phyloP scores from a whole-genome alignment of 345 rosid genomes.

The Trapa bicornis region DNA sequence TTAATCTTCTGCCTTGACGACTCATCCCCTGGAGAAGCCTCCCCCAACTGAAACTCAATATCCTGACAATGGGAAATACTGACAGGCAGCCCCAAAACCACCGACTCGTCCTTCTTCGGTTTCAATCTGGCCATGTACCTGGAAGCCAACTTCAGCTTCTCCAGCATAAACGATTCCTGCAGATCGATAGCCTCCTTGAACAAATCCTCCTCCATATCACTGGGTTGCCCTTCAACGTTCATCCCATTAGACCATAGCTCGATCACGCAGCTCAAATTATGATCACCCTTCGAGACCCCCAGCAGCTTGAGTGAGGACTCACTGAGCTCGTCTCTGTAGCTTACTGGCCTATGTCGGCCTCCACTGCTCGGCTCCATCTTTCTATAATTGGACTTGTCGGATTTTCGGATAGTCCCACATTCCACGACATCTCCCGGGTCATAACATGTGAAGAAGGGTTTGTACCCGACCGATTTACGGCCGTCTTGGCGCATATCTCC shows the following conservation, averaged over 20 bases:
- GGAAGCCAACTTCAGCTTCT: conserved; percentile 62
- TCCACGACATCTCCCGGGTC: conserved; percentile 85
- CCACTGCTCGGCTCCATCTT: conserved; percentile 32
- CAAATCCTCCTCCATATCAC: conserved; percentile 58
- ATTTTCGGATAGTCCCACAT: conserved; percentile 57
- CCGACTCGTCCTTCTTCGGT: conserved; percentile 27
- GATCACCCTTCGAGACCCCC: conserved; percentile 71
- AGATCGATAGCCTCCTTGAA: conserved; percentile 76
- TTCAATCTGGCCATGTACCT: conserved; percentile 33
- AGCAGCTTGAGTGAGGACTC: conserved; percentile 52
- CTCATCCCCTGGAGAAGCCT: too few relatives aligned
- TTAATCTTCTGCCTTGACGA: conserved; percentile 38
- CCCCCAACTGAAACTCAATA: conserved; percentile 14
- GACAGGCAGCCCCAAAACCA: neutral
- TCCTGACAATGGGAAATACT: conserved; percentile 6
- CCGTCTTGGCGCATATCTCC: conserved; percentile 63
- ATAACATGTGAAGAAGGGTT: conserved; percentile 74
- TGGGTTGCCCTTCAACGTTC: conserved; percentile 28
- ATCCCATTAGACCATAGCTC: conserved; percentile 50
- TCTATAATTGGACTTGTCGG: conserved; percentile 21
- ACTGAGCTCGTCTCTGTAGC: conserved; percentile 11
- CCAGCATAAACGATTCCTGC: conserved; percentile 78
- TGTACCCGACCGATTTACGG: conserved; percentile 48
- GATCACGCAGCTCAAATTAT: conserved; percentile 55
- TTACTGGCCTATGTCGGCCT: conserved; percentile 13